These are phyloP conservation scores for Protomyces macrosporus DNA, from an alignment of 1,139 yeast species.

Conservation along the genomic window DNA sequence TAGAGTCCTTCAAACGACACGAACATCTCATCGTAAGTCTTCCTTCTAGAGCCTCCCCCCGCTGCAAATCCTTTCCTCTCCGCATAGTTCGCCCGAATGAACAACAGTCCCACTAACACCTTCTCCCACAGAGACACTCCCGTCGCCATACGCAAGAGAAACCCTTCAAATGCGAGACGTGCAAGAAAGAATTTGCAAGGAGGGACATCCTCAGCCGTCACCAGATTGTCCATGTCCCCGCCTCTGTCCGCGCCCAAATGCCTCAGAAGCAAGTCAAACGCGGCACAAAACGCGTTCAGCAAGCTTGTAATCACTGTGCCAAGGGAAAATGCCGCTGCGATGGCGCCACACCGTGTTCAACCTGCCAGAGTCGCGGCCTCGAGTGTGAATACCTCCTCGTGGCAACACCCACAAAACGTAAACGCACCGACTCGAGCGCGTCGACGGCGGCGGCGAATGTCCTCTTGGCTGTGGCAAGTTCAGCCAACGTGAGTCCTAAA, in stretches of 20 bases:
- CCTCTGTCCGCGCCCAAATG: slow-evolving; percentile 18
- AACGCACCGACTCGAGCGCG: slow-evolving; percentile 22
- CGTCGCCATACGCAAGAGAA: slow-evolving; percentile 22
- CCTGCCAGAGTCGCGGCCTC: slow-evolving; percentile 14
- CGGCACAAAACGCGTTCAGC: slow-evolving; percentile 21
- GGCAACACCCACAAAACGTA: slow-evolving; percentile 19
- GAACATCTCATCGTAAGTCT: slow-evolving; percentile 21
- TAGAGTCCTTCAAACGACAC: slow-evolving; percentile 22
- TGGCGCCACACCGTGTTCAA: slow-evolving; percentile 22
- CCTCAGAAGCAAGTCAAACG: slow-evolving; percentile 21
- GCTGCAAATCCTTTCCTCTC: no score
- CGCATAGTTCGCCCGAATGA: no score
- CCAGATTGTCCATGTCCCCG: slow-evolving; percentile 21
- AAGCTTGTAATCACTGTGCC: slow-evolving; percentile 23
- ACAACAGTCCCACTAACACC: not conserved
- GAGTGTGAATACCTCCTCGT: slow-evolving; percentile 15
- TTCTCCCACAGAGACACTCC: slow-evolving; percentile 6
- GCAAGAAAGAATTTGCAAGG: slow-evolving; percentile 21
- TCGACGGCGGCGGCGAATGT: slow-evolving; percentile 23
- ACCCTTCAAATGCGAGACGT: slow-evolving; percentile 22
- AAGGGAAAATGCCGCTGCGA: slow-evolving; percentile 23
- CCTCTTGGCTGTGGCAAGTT: slow-evolving; percentile 16
- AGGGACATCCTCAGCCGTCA: slow-evolving; percentile 21
- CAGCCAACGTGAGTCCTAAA: slow-evolving; percentile 21
- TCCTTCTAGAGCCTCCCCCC: not conserved